phyloP scores from a whole-genome alignment of 805 yeast genomes.

The Saccharomycopsis sp. region DNA sequence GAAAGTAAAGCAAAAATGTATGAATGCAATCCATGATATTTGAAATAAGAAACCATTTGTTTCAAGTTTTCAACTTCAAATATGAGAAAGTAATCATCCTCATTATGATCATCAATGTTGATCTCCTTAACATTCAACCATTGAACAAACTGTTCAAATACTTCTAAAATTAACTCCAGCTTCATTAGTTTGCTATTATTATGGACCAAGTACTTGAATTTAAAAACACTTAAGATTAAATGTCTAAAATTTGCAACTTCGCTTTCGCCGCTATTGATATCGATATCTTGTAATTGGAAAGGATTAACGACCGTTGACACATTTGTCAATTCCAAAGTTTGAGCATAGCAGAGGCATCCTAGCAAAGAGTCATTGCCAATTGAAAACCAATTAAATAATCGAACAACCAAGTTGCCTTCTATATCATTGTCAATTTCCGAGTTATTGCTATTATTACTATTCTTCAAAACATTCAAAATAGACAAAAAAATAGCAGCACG shows the following conservation, averaged over 20 bases:
- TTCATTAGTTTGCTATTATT: slow-evolving; percentile 3
- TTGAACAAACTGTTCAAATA: slow-evolving; percentile 3
- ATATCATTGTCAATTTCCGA: too few species aligned
- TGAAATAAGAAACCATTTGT: slow-evolving; percentile 2
- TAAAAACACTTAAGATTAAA: slow-evolving; percentile 4
- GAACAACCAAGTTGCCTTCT: too few species aligned
- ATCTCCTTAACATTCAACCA: slow-evolving; percentile 7
- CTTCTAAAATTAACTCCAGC: slow-evolving; percentile 1
- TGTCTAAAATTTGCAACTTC: slow-evolving; percentile 1
- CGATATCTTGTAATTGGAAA: not conserved
- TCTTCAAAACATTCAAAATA: not conserved
- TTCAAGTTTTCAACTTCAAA: slow-evolving; percentile 4
- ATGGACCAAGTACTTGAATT: slow-evolving; percentile 7
- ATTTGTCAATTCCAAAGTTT: not conserved
- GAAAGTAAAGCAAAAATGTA: not conserved
- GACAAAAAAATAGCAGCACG: not conserved
- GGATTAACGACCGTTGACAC: too few species aligned
- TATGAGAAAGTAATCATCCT: not conserved
- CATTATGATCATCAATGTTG: too few species aligned
- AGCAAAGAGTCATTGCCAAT: not conserved
- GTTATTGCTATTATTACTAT: not conserved
- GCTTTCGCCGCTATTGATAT: not conserved
- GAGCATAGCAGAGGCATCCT: slow-evolving; percentile 1
- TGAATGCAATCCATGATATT: slow-evolving; percentile 1
- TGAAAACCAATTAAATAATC: not conserved